Base-by-base conservation (phyloP, 2,329 filamentous ascomycete species). In the Cladophialophora carrionii region DNA sequence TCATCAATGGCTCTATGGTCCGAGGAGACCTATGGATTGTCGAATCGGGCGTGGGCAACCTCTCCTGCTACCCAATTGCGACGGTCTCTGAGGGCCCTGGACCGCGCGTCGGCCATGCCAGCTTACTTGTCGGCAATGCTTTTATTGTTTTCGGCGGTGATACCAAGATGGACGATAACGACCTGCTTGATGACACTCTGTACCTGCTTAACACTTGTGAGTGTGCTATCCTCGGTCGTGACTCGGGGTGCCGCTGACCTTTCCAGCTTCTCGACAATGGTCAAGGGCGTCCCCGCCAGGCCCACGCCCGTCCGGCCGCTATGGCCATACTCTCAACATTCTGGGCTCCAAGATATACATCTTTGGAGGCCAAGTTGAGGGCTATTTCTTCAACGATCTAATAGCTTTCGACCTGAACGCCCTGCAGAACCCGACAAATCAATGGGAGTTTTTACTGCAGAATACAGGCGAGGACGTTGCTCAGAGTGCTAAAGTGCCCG, bases 101-200 rank as follows among this genome's bases (percentile, higher is more conserved):
- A 3, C 95, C 96, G 1, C 87, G 95, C 80, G 95, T 99, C 59
- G 95, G 95, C 3, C 95, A 99, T 79, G 85, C 94, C 22, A 96
- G 93, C 81, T 82, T 99, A 73, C 84, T 99, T 17, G 95, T 99
- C 61, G 96, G 96, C 64, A 99, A 99, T 78, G 95, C 95, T 0
- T 99, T 98, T 76, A 99, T 99, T 72, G 95, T 99, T 12, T 99
- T 98, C 75, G 96, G 95, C 57, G 95, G 95, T 75, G 96, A 99
- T 77, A 99, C 95, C 58, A 99, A 99, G 78, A 90, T 96, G 75
- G 92, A 97, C 62, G 95, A 98, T 74, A 87, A 87, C 34, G 95
- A 99, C 77, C 84, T 91, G 56, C 81, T 99, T 64, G 95, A 99
- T 73, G 94, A 99, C 79, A 98, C 95, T 0, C 82, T 99, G 12